Evolutionary conservation across 139 green algal genomes (phyloP), one percentile per base, ranked within the genome.

Genomic region (Volvox reticuliferus): DNA sequence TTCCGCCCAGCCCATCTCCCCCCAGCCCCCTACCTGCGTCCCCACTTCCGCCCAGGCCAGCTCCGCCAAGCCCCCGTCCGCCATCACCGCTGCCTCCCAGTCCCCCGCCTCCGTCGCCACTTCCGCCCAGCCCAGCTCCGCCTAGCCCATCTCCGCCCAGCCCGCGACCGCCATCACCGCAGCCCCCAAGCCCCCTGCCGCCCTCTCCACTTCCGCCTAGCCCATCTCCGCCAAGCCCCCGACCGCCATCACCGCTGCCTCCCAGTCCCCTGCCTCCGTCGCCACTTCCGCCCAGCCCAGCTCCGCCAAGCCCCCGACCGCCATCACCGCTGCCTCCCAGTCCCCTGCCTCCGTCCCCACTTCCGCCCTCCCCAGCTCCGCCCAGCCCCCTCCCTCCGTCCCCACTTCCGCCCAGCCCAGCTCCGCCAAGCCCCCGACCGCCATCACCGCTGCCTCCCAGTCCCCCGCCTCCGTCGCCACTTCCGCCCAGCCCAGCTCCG

Each of bases 31-130:
- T 50, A 13, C 75, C 75, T 13, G 30, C 75, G 13, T 50, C 20
- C n/a, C 75, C 75, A 24, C 30, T 12, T 17, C 75, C 75, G n/a
- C 75, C 75, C 2, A 20, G 6, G 26, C 79, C 37, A 2, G 5
- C 20, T 36, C 79, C 50, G 14, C 80, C 80, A 14, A 76, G 50
- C 50, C 81, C 81, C 1, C 50, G 16, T 1, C 81, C 81, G 1
- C 81, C 81, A 1, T n/a, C n/a, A 1, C 81, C 81, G 13, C 81
- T n/a, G 3, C 77, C 77, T 63, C 77, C 81, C n/a, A 87, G 81
- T 61, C 81, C 81, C 2, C 1, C 62, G 55, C 81, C 81, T 30
- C 81, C 81, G 12, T 55, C 30, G 2, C 50, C 88, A 0, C 76
- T 36, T 24, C 89, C 89, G 26, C 89, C 89, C 55, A 33, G 5